Percentiles rank a stretch among this genome's conserved stretches.
Conservation (phyloP, 306 rosid genomes). For the Trifolium dubium region DNA sequence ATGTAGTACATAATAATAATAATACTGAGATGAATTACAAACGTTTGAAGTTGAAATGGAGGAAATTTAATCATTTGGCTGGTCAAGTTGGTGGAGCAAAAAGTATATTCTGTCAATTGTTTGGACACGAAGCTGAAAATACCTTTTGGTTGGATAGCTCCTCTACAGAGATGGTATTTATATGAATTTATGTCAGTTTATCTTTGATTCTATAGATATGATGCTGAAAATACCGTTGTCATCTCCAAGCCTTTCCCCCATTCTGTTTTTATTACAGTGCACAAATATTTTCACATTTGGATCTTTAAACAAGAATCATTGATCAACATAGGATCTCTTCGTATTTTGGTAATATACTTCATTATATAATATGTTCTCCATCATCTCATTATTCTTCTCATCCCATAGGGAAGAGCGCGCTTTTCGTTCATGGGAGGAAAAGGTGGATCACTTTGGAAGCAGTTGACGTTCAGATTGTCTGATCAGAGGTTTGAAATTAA, state of each 20-base stretch:
- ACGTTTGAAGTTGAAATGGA: constrained; percentile 84
- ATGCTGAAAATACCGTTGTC: constrained; percentile 24
- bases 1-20: constrained; percentile 37
- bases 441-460: constrained; percentile 96
- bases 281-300: constrained; percentile 19
- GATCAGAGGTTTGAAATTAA: constrained; percentile 68
- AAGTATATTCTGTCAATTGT: constrained; percentile 74
- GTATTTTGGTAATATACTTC: constrained; percentile 18
- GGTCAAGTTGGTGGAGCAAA: constrained; percentile 82
- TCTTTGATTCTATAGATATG: constrained; percentile 16
- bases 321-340: constrained; percentile 18
- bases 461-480: constrained; percentile 71
- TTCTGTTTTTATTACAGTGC: constrained; percentile 1
- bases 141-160: constrained; percentile 99
- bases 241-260: constrained; percentile 14
- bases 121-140: constrained; percentile 80
- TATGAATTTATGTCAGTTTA: constrained; percentile 23
- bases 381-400: not conserved
- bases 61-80: constrained; percentile 71
- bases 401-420: constrained; percentile 80
- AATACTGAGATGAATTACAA: constrained; percentile 46
- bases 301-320: constrained; percentile 11
- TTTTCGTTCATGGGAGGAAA: constrained; percentile 97
- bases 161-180: constrained; percentile 83
- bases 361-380: not conserved